These are phyloP conservation scores for Fonsecaea multimorphosa DNA, from an alignment of 2,329 filamentous ascomycete species.

Conservation along the genomic window DNA sequence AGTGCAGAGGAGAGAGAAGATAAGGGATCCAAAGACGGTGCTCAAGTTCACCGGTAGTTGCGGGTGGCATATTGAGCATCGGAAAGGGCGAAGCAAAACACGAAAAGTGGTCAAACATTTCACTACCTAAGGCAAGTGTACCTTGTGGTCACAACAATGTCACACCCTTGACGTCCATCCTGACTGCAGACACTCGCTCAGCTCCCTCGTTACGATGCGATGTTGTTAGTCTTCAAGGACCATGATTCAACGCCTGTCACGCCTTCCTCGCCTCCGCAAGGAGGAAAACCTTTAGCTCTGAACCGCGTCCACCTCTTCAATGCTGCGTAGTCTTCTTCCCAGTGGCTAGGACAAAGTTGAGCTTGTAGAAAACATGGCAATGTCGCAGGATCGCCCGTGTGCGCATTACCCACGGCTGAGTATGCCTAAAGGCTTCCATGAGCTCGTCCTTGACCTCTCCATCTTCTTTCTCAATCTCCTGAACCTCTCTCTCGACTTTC, in stretches of 20 bases:
- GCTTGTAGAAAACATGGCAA: slow-evolving; percentile 37
- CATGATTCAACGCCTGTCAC: neutral
- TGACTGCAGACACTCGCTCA: neutral
- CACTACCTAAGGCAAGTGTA: neutral
- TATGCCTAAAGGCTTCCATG: slow-evolving; percentile 21
- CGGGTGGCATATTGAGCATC: neutral
- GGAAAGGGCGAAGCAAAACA: neutral
- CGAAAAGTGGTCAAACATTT: neutral
- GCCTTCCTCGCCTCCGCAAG: neutral
- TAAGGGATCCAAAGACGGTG: neutral
- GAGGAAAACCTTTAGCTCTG: neutral
- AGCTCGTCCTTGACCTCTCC: slow-evolving; percentile 21
- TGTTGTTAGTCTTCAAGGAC: neutral
- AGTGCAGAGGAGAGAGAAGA: neutral
- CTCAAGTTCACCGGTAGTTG: neutral
- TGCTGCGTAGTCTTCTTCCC: slow-evolving; percentile 18
- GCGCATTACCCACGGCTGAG: slow-evolving; percentile 27
- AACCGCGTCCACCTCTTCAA: slow-evolving; percentile 7
- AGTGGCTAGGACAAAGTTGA: slow-evolving; percentile 34
- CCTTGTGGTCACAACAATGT: neutral
- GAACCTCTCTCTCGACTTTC: slow-evolving; percentile 24
- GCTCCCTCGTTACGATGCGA: neutral
- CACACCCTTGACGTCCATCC: neutral
- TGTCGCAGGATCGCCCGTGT: slow-evolving; percentile 27
- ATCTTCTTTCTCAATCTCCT: slow-evolving; percentile 23